Evolutionary conservation across 352 stramenopile genomes (phyloP).

Genomic region (Phytophthora boehmeriae): DNA sequence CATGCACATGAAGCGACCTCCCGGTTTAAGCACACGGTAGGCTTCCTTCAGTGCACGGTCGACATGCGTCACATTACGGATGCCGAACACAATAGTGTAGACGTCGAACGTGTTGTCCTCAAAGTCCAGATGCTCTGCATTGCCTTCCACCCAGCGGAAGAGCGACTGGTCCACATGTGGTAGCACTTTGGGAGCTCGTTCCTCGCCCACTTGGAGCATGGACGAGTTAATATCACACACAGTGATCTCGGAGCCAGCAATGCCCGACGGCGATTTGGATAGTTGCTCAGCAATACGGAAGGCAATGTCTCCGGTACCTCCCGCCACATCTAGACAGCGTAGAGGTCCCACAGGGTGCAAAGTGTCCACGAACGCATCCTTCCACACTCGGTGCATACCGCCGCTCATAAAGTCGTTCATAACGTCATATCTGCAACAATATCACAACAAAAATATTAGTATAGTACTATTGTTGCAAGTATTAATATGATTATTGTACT

Average conservation of each 20-base stretch:
- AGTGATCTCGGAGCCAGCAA: slow-evolving; percentile 82
- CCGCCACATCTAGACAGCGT: slow-evolving; percentile 95
- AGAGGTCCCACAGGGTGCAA: slow-evolving; percentile 79
- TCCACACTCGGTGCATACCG: slow-evolving; percentile 96
- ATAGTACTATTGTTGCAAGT: no score
- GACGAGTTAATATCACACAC: slow-evolving; percentile 99
- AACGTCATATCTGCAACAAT: slow-evolving; percentile 88
- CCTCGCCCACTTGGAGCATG: slow-evolving; percentile 97
- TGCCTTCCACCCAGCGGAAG: slow-evolving; percentile 93
- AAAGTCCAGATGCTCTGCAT: slow-evolving; percentile 97
- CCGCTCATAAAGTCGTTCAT: slow-evolving; percentile 99
- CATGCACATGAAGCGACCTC: slow-evolving; percentile 98
- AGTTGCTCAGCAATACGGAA: slow-evolving; percentile 95
- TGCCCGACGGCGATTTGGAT: slow-evolving; percentile 34
- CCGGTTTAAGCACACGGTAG: slow-evolving; percentile 95
- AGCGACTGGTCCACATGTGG: slow-evolving; percentile 56
- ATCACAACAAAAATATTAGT: slow-evolving; percentile 13
- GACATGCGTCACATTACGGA: slow-evolving; percentile 98
- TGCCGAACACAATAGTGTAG: slow-evolving; percentile 99
- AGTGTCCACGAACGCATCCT: slow-evolving; percentile 95
- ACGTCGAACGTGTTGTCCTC: slow-evolving; percentile 96
- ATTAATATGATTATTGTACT: slow-evolving; percentile 23
- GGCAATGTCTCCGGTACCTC: slow-evolving; percentile 98
- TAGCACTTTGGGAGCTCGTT: slow-evolving; percentile 82
- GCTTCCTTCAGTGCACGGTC: slow-evolving; percentile 95